Evolutionary conservation across 169 alveolate species (phyloP), one percentile per base, ranked within the genome.

Genomic region (Fabrea salina): DNA sequence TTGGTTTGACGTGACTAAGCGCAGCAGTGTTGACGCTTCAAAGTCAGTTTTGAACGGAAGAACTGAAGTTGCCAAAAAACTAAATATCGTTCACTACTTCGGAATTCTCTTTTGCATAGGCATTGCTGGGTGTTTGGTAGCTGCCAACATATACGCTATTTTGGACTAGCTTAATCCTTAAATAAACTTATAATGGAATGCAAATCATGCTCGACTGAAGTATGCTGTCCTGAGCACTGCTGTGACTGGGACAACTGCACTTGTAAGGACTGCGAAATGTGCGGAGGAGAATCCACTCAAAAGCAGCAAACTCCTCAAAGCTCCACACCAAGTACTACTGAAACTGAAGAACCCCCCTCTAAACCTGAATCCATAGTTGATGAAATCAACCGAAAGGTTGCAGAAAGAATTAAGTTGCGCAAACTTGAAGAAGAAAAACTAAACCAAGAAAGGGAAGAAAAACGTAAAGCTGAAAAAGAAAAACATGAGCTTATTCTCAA

Each of bases 211-310:
- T 8, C 19, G 25, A 47, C 25, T 16, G 13, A 13, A 2, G n/a
- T 40, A 13, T 68, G 78, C 66, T 68, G 78, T 44, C 78, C 78
- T n/a, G 78, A 68, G 4, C 78, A 68, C 61, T 68, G 78, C 61
- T 68, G 78, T 27, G 78, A 68, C 33, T 68, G 78, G 61, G 78
- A 68, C 32, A 68, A 16, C 3, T 68, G 78, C 39, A 19, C 19
- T 2, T 68, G 78, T 39, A 43, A 43, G n/a, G 78, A 68, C 67
- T 68, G 78, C 27, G 66, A 37, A 2, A 30, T 16, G 1, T 68
- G 78, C 35, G 78, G 78, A 35, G 74, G 74, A 16, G 25, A 11
- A 61, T 47, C 41, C n/a, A n/a, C 39, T 8, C 39, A 54, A 54
- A 54, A 33, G 25, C 19, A 16, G n/a, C 22, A 25, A 35, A 1